Percentiles rank a stretch among this genome's conserved stretches.
Evolutionary conservation across 129 eudicot species (phyloP).

Genomic region (Lactuca sativa): DNA sequence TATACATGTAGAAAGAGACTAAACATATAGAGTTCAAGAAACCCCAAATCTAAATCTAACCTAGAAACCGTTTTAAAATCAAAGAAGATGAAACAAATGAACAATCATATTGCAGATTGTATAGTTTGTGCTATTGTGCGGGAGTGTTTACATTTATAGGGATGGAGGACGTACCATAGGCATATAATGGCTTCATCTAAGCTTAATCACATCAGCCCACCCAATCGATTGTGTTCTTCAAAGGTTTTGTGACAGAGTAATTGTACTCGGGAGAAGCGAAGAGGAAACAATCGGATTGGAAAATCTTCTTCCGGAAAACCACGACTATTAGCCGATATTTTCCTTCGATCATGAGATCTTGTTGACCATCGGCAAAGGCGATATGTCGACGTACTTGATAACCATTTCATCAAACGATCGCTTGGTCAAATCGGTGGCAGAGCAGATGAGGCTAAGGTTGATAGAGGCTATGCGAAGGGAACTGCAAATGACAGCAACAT

Average conservation of each 20-base stretch:
- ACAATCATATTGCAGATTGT: too few relatives aligned
- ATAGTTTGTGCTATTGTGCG: too few relatives aligned
- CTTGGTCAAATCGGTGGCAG: slow-evolving; percentile 52
- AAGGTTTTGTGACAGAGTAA: slow-evolving; percentile 58
- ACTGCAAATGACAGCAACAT: slow-evolving; percentile 54
- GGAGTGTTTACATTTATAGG: too few relatives aligned
- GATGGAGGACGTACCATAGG: too few relatives aligned
- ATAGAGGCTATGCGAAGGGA: slow-evolving; percentile 59
- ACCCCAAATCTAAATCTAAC: too few relatives aligned
- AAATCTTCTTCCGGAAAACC: slow-evolving; percentile 60
- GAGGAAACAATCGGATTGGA: slow-evolving; percentile 50
- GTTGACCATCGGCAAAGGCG: slow-evolving; percentile 64
- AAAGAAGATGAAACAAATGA: too few relatives aligned
- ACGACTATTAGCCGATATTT: slow-evolving; percentile 53
- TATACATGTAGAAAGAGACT: too few relatives aligned
- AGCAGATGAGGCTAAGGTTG: slow-evolving; percentile 50
- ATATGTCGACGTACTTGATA: slow-evolving; percentile 54
- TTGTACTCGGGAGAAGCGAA: slow-evolving; percentile 85
- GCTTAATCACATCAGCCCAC: too few relatives aligned
- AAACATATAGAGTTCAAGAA: too few relatives aligned
- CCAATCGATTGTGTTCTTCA: slow-evolving; percentile 85
- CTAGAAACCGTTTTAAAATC: too few relatives aligned
- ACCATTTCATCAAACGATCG: slow-evolving; percentile 43
- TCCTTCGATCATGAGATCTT: slow-evolving; percentile 59
- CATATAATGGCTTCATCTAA: too few relatives aligned